Conservation (phyloP, 2,329 filamentous ascomycete species). For the Microcyclosporella mali region DNA sequence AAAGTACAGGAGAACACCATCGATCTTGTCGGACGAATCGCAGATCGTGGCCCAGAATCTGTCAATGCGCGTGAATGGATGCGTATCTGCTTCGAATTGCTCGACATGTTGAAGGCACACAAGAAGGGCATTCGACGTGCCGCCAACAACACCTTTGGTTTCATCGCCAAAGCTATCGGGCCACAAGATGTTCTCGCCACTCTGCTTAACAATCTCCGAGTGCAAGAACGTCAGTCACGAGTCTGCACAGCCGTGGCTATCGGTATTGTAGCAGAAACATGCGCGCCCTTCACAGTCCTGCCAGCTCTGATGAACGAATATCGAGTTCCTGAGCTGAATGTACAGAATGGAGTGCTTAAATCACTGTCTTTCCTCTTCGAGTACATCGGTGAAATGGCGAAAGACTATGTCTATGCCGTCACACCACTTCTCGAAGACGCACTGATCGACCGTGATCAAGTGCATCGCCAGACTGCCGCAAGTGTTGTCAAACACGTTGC, state of each 20-base stretch:
- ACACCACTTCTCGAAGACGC: conserved; percentile 94
- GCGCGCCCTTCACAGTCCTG: conserved; percentile 96
- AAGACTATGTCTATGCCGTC: conserved; percentile 98
- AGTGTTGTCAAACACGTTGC: conserved; percentile 97
- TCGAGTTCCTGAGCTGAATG: conserved; percentile 93
- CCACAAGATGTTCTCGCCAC: conserved; percentile 96
- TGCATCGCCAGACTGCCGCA: conserved; percentile 93
- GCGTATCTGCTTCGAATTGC: conserved; percentile 97
- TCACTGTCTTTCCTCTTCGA: conserved; percentile 96
- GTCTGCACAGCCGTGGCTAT: conserved; percentile 98
- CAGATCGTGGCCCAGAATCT: conserved; percentile 90
- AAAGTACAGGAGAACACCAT: conserved; percentile 99
- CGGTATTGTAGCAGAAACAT: conserved; percentile 96
- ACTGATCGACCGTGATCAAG: conserved; percentile 94
- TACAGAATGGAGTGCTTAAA: conserved; percentile 97
- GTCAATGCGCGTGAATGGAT: conserved; percentile 99
- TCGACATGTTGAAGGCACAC: conserved; percentile 99
- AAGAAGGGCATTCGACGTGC: conserved; percentile 98
- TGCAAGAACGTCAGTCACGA: conserved; percentile 95
- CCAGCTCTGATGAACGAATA: conserved; percentile 99
- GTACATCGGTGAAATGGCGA: conserved; percentile 98
- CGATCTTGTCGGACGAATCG: conserved; percentile 94
- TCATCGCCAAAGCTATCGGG: conserved; percentile 98
- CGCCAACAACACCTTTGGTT: conserved; percentile 98
- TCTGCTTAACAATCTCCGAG: conserved; percentile 89